These are phyloP conservation scores for Leishmania arabica DNA, from an alignment of 208 protist species.

Conservation along the genomic window DNA sequence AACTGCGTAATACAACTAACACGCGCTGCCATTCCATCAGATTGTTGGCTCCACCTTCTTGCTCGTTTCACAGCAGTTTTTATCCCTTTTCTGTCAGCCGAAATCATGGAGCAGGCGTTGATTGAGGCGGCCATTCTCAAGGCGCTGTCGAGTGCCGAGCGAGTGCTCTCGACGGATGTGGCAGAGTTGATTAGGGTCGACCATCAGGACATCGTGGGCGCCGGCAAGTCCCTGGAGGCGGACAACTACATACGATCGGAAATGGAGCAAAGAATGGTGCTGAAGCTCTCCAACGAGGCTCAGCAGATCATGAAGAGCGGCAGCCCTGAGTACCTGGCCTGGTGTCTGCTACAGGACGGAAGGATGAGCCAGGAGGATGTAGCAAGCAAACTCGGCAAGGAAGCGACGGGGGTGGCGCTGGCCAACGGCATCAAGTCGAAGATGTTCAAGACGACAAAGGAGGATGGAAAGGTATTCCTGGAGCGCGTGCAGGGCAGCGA, in stretches of 20 bases:
- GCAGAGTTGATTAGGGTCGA: slow-evolving; percentile 55
- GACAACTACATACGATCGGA: slow-evolving; percentile 77
- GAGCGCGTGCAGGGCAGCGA: slow-evolving; percentile 38
- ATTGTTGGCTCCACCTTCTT: not conserved
- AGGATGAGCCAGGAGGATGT: slow-evolving; percentile 51
- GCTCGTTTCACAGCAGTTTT: not conserved
- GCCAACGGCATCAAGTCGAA: slow-evolving; percentile 94
- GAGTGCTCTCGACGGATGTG: slow-evolving; percentile 60
- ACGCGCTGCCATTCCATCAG: not conserved
- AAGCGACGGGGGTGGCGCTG: slow-evolving; percentile 73
- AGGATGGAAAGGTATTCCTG: slow-evolving; percentile 54
- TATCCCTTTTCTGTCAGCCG: not conserved
- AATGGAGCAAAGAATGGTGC: slow-evolving; percentile 52
- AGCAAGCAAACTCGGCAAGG: slow-evolving; percentile 61
- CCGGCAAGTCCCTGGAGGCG: slow-evolving; percentile 89
- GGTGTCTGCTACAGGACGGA: slow-evolving; percentile 45
- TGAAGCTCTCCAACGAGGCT: slow-evolving; percentile 85
- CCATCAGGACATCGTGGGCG: slow-evolving; percentile 91
- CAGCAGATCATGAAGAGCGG: slow-evolving; percentile 75
- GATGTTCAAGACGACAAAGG: slow-evolving; percentile 91
- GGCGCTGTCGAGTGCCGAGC: slow-evolving; percentile 37
- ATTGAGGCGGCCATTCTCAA: slow-evolving; percentile 52
- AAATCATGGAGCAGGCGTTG: slow-evolving; percentile 27
- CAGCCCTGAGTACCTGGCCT: slow-evolving; percentile 91
- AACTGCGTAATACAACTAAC: not conserved